Base-by-base conservation (phyloP, 2,329 filamentous ascomycete genomes). In the Phaeoacremonium minimum region DNA sequence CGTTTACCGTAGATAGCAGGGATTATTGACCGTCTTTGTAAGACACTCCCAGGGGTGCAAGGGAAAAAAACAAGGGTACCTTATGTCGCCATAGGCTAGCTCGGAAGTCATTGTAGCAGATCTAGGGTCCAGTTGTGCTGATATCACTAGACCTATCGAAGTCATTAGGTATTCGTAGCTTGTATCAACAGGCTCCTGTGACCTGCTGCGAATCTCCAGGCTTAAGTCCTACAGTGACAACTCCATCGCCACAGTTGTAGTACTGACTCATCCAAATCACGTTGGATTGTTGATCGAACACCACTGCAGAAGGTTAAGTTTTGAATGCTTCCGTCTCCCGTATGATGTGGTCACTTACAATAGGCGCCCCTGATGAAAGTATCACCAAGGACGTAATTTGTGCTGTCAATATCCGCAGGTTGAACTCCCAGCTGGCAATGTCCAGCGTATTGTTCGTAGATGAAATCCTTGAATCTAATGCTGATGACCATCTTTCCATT, bases 381-480 rank as follows among this genome's bases (percentile, higher is more conserved):
- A 22, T 57, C 58, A 15, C 58, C 58, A n/a, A 64, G 30, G 13
- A 63, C 57, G 46, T 58, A 61, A 13, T 52, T 55, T 16, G 50
- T 49, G 2, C 47, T 43, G 3, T 51, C 51, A 7, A 40, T 36
- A 35, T 60, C 57, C 2, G 55, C 55, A 6, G 57, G 53, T 44
- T 64, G 60, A 14, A 62, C 54, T 0, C 59, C 59, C 15, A 64
- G 42, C 28, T 57, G 51, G 39, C 61, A 63, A 18, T 54, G 53
- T 3, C 47, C 53, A 5, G 42, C 39, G 14, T 46, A 45, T 36
- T 47, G 45, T 30, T 60, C 55, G 33, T 57, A 60, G 17, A 72
- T 58, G 28, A 74, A 64, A 41, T 73, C 66, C 28, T 58, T 60
- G 35, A 71, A 60, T 28, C 55, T 49, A 15, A 72, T 67, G 19